Base-by-base conservation (phyloP, 129 eudicot genomes). In the Dittrichia graveolens region DNA sequence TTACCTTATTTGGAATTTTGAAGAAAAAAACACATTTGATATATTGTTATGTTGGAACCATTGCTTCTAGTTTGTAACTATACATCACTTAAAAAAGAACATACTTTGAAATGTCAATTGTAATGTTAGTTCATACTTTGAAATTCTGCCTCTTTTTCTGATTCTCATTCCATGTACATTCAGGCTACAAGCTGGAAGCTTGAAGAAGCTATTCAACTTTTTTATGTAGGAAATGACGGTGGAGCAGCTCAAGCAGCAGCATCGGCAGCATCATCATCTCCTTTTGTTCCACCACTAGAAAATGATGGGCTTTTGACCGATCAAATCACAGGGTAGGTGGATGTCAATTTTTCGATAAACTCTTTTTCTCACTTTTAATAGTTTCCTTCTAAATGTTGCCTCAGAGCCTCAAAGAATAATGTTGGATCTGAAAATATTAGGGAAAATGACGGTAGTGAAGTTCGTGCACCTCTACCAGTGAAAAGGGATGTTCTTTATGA, bases 121-220 rank as follows among this genome's bases (percentile, higher is more conserved):
- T 18, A 6, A 18, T 54, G 35, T 54, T 35, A 14, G 1, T 4
- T 12, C 5, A 13, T 62, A 34, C 8, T n/a, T 7, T 56, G 43
- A 11, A 8, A n/a, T 12, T 58, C 3, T 16, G 4, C 72, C 0
- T 18, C 66, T 61, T 35, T 34, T 15, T 31, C 8, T 38, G 57
- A 43, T 64, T 50, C 42, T 72, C 40, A 37, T 37, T 16, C 49
- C 13, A 31, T 79, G 69, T 72, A 49, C 69, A 56, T 40, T 57
- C 85, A 94, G 99, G 99, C 99, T 34, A 94, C 99, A 45, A 81
- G 93, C 74, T 94, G 99, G 99, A 84, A 88, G 77, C 99, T 94
- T 75, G 99, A 94, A 69, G 99, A 94, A 62, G 97, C 99, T 47
- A 81, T 94, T 77, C 97, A 90, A 69, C 97, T 94, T 46, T 94